These are phyloP conservation scores for Leptographium lundbergii DNA, from an alignment of 2,329 filamentous ascomycete species.

Conservation along the genomic window DNA sequence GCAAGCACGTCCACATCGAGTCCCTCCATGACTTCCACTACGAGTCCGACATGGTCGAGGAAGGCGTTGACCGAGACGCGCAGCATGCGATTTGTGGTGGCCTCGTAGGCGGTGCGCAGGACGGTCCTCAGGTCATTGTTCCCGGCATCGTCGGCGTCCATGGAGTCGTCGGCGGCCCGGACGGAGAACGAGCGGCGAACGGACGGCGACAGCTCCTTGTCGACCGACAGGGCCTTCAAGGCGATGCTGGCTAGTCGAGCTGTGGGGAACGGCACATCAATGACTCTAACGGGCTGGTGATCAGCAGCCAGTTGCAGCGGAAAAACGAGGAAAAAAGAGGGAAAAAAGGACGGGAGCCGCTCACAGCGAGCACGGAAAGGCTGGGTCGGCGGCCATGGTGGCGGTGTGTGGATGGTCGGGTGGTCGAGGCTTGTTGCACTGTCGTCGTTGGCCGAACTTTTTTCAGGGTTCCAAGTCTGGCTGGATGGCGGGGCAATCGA, in stretches of 20 bases:
- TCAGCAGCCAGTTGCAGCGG: not conserved
- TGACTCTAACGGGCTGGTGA: constrained; percentile 30
- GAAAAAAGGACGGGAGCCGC: constrained; percentile 18
- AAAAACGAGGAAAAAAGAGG: constrained; percentile 11
- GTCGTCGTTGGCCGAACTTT: not conserved
- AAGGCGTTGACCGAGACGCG: constrained; percentile 93
- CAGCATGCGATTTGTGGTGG: constrained; percentile 92
- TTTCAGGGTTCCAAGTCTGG: not conserved
- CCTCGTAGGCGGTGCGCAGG: constrained; percentile 65
- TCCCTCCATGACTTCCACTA: constrained; percentile 82
- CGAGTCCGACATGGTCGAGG: constrained; percentile 76
- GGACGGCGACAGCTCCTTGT: constrained; percentile 76
- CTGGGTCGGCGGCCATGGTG: constrained; percentile 23
- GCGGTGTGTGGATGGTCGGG: not conserved
- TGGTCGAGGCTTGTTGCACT: not conserved
- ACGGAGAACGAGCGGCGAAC: constrained; percentile 58
- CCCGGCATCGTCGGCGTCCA: constrained; percentile 7
- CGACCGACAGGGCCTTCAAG: constrained; percentile 64
- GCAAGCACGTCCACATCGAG: constrained; percentile 72
- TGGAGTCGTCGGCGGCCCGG: constrained; percentile 8
- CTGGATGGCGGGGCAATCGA: not conserved
- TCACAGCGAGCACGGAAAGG: constrained; percentile 53
- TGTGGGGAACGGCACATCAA: constrained; percentile 72
- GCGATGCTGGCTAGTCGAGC: constrained; percentile 66
- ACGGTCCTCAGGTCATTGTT: constrained; percentile 22